Conservation (phyloP, 2,329 filamentous ascomycete species). For the Colletotrichum tanaceti region DNA sequence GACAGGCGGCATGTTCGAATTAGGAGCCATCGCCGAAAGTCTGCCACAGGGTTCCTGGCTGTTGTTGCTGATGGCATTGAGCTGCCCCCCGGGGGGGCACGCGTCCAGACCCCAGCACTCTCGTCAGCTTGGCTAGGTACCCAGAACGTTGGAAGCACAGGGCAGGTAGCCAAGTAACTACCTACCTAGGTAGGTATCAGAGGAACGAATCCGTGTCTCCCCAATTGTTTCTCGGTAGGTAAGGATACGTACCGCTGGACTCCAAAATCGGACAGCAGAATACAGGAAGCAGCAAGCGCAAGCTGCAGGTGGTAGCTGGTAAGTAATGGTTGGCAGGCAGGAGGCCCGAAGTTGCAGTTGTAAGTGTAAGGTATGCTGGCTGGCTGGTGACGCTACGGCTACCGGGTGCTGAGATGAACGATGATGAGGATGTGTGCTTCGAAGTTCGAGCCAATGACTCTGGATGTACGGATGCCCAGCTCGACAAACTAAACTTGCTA, state of each 20-base stretch:
- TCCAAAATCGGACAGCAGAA: background rate
- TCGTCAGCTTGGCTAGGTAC: conserved; percentile 1
- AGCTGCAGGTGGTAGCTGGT: conserved; percentile 3
- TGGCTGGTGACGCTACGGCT: conserved; percentile 16
- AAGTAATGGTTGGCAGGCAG: conserved; percentile 15
- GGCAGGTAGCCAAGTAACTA: conserved; percentile 1
- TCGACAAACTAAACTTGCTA: conserved; percentile 7
- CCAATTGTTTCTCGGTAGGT: too few relatives aligned
- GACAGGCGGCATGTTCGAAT: conserved; percentile 27
- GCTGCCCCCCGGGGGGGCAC: background rate
- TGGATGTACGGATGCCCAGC: conserved; percentile 1
- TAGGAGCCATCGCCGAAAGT: background rate
- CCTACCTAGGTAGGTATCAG: background rate
- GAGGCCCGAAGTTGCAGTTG: conserved; percentile 5
- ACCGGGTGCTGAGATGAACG: conserved; percentile 2
- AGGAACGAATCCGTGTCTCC: background rate
- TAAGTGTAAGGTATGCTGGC: conserved; percentile 3
- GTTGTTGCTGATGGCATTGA: background rate
- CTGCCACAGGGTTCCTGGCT: conserved; percentile 23
- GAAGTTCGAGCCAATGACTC: background rate
- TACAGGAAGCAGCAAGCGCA: background rate
- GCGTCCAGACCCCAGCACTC: conserved; percentile 1
- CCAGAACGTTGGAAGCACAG: conserved; percentile 4
- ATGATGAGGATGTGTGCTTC: conserved; percentile 13
- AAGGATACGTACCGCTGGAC: background rate